Conservation (phyloP, 768 basidiomycete species). For the Leccinum disarticulatum region DNA sequence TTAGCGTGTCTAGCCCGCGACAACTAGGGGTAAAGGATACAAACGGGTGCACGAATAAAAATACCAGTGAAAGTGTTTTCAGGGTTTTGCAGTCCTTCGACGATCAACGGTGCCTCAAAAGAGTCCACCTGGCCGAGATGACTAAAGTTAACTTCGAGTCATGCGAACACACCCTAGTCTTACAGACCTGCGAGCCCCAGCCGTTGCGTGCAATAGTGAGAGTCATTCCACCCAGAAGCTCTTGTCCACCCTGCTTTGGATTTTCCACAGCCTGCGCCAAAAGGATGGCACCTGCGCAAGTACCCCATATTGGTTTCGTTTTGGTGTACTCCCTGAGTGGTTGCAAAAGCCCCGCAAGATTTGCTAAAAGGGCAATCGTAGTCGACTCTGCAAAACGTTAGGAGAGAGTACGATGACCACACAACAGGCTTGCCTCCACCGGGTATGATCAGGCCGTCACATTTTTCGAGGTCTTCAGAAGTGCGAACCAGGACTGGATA, state of each 20-base stretch:
- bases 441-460: constrained; percentile 89
- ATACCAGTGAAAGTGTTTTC: constrained; percentile 71
- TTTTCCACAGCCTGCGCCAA: constrained; percentile 73
- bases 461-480: constrained; percentile 66
- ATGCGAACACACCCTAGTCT: neutral
- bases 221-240: constrained; percentile 77
- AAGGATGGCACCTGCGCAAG: constrained; percentile 93
- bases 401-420: neutral
- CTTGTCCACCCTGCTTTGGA: constrained; percentile 85
- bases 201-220: constrained; percentile 85
- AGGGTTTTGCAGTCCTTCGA: constrained; percentile 61
- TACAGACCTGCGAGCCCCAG: constrained; percentile 83
- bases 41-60: constrained; percentile 92
- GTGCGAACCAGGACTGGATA: constrained; percentile 65
- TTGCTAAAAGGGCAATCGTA: constrained; percentile 79
- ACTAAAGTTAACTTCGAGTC: neutral
- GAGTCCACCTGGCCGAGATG: constrained; percentile 67
- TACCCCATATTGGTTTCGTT: constrained; percentile 86
- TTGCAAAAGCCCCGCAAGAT: constrained; percentile 73
- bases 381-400: constrained; percentile 68
- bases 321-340: constrained; percentile 74
- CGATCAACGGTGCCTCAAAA: constrained; percentile 76
- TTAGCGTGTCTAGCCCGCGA: neutral
- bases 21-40: constrained; percentile 21
- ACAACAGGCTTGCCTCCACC: constrained; percentile 65